phyloP scores from a whole-genome alignment of 2,329 filamentous ascomycete genomes.

The Aspergillus ochraceoroseus region DNA sequence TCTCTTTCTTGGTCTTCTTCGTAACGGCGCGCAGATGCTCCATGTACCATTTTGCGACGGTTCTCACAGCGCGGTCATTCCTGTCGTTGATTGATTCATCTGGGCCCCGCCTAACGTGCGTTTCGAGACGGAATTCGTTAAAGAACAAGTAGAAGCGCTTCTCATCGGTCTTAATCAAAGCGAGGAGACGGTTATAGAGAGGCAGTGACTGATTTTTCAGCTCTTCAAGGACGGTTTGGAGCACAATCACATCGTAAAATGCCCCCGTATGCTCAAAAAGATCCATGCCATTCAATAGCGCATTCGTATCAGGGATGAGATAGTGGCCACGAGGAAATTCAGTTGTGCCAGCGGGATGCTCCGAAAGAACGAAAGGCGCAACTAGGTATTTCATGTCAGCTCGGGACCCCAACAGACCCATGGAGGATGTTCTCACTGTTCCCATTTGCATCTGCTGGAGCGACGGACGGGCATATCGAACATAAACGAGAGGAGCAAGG shows the following conservation, averaged over 20 bases:
- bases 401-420: conserved; percentile 4
- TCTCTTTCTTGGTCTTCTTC: conserved; percentile 51
- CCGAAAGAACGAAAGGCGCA: conserved; percentile 79
- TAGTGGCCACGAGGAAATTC: conserved; percentile 84
- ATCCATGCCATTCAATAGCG: conserved; percentile 92
- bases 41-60: conserved; percentile 83
- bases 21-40: conserved; percentile 65
- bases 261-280: conserved; percentile 86
- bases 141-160: conserved; percentile 99
- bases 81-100: conserved; percentile 93
- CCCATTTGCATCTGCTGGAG: conserved; percentile 73
- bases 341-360: conserved; percentile 78
- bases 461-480: conserved; percentile 64
- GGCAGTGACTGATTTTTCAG: conserved; percentile 88
- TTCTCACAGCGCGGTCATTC: conserved; percentile 86
- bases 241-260: conserved; percentile 93
- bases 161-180: conserved; percentile 87
- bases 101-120: conserved; percentile 67
- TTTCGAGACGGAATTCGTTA: conserved; percentile 95
- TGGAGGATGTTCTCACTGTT: conserved; percentile 52
- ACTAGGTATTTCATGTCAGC: conserved; percentile 48
- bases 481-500: conserved; percentile 93
- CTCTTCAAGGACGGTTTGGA: conserved; percentile 95
- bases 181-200: conserved; percentile 87
- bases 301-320: conserved; percentile 92